Conservation (phyloP, 805 yeast species). For the Saccharomycopsis fibuligera region DNA sequence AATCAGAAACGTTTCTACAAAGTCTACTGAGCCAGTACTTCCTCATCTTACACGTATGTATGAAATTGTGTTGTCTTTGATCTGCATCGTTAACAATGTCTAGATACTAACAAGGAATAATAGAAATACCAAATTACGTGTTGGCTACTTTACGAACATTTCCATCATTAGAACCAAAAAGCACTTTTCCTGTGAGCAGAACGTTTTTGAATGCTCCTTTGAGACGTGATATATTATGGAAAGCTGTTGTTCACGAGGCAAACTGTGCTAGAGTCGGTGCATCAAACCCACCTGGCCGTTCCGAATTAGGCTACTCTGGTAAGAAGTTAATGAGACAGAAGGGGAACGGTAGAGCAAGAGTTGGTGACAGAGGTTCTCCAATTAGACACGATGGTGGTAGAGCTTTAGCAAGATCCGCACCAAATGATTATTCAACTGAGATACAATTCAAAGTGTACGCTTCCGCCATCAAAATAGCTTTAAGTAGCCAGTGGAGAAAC, state of each 20-base stretch:
- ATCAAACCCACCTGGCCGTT: slow-evolving; percentile 78
- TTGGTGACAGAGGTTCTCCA: slow-evolving; percentile 94
- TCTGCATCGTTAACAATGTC: too few relatives aligned
- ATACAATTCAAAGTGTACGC: slow-evolving; percentile 70
- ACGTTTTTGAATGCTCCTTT: slow-evolving; percentile 65
- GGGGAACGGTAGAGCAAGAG: slow-evolving; percentile 92
- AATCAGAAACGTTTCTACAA: too few relatives aligned
- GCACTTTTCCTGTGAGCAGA: slow-evolving; percentile 70
- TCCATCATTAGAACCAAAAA: slow-evolving; percentile 85
- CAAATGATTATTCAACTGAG: slow-evolving; percentile 78
- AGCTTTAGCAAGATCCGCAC: slow-evolving; percentile 86
- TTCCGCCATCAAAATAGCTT: slow-evolving; percentile 72
- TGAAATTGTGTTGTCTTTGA: too few relatives aligned
- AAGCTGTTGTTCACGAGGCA: slow-evolving; percentile 87
- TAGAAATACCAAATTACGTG: slow-evolving; percentile 49
- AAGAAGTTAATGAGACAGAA: slow-evolving; percentile 82
- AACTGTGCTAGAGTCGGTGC: slow-evolving; percentile 88
- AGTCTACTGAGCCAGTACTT: too few relatives aligned
- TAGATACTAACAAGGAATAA: too few relatives aligned
- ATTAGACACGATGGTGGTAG: slow-evolving; percentile 82
- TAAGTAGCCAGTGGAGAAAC: slow-evolving; percentile 70
- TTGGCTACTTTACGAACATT: slow-evolving; percentile 73
- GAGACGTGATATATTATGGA: slow-evolving; percentile 90
- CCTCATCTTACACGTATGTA: too few relatives aligned
- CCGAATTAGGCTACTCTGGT: slow-evolving; percentile 80